Percentiles rank a stretch among this genome's conserved stretches.
Conservation (phyloP, 202 grass and related monocot species). For the Cymbopogon flexuosus region DNA sequence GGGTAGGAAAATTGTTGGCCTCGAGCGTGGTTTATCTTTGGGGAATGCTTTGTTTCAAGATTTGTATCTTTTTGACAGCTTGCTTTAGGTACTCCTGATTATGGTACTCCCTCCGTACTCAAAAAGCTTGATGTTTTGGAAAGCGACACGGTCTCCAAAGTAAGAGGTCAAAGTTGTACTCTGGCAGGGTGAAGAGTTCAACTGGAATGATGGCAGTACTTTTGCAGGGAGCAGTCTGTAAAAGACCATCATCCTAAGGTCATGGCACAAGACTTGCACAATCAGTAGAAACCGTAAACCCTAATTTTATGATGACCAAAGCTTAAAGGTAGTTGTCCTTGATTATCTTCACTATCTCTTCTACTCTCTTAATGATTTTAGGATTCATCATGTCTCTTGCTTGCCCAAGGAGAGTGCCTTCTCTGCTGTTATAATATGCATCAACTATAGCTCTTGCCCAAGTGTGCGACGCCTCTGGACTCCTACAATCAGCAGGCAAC, state of each 20-base stretch:
- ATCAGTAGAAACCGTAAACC: not conserved
- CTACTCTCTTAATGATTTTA: slow-evolving; percentile 60
- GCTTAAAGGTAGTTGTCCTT: slow-evolving; percentile 59
- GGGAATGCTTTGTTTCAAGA: too few species aligned
- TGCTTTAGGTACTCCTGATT: too few species aligned
- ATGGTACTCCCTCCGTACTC: too few species aligned
- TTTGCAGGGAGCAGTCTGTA: too few species aligned
- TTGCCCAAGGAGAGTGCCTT: slow-evolving; percentile 59
- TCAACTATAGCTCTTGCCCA: slow-evolving; percentile 63
- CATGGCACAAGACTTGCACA: too few species aligned
- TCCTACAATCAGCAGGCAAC: slow-evolving; percentile 47
- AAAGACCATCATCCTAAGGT: too few species aligned
- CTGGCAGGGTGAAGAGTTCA: not conserved
- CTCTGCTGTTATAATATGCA: slow-evolving; percentile 68
- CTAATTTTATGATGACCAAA: not conserved
- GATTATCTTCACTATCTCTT: slow-evolving; percentile 64
- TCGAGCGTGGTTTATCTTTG: too few species aligned
- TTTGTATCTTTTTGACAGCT: too few species aligned
- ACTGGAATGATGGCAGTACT: not conserved
- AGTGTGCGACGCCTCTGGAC: slow-evolving; percentile 58
- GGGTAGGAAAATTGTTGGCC: too few species aligned
- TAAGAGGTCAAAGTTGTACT: too few species aligned
- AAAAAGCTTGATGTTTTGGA: too few species aligned
- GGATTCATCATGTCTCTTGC: slow-evolving; percentile 86
- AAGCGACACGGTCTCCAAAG: too few species aligned